Evolutionary conservation across 768 basidiomycete species (phyloP).

Genomic region (Lepiota venenata): DNA sequence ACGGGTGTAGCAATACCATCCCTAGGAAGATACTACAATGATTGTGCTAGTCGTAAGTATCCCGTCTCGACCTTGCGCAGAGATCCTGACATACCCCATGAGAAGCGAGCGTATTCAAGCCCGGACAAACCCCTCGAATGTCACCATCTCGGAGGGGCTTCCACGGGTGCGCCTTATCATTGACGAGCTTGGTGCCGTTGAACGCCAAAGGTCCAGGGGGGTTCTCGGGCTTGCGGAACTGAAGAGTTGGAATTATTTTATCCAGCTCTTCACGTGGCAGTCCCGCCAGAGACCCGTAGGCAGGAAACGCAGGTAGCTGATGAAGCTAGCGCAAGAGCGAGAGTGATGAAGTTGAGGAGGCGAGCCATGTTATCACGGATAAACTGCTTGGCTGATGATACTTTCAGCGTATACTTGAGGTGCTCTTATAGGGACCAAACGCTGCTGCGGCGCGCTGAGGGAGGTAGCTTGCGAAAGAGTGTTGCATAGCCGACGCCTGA

Average conservation of each 20-base stretch:
- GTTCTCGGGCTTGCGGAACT: constrained; percentile 9
- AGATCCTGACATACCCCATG: constrained; percentile 14
- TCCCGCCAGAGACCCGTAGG: constrained; percentile 22
- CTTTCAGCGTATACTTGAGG: not conserved
- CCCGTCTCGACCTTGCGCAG: not conserved
- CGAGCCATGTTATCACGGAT: not conserved
- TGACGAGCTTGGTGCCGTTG: constrained; percentile 14
- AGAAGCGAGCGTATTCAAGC: constrained; percentile 19
- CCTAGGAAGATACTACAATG: constrained; percentile 14
- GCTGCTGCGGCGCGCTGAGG: not conserved
- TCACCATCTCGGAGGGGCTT: constrained; percentile 15
- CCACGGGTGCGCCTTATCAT: constrained; percentile 17
- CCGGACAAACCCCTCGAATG: constrained; percentile 19
- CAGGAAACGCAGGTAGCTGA: constrained; percentile 17
- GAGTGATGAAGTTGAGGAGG: constrained; percentile 1
- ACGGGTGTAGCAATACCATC: constrained; percentile 14
- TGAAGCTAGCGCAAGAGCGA: constrained; percentile 2
- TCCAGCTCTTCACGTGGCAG: constrained; percentile 19
- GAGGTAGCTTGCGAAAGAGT: not conserved
- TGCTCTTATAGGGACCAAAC: not conserved
- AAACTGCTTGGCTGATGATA: not conserved
- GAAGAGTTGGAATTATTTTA: constrained; percentile 11
- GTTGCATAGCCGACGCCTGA: no score
- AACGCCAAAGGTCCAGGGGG: constrained; percentile 9
- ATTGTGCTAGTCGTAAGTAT: not conserved